Evolutionary conservation across 495 filamentous ascomycete genomes (phyloP), one percentile per base, ranked within the genome.

Genomic region (Penicillium egyptiacum): DNA sequence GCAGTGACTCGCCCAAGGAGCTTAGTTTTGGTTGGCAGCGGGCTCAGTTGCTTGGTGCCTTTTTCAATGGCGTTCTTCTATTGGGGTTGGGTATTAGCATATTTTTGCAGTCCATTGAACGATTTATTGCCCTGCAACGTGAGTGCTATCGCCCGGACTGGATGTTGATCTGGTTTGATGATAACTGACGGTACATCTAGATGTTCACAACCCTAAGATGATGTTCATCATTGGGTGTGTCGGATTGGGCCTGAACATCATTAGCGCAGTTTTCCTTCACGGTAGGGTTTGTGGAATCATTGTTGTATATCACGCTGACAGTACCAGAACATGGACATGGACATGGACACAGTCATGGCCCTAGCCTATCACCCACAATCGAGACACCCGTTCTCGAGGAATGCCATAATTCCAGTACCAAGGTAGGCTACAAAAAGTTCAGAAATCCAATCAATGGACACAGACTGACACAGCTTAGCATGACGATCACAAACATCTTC

Each of bases 31-130:
- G 80, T 16, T 96, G 89, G 89, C 84, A 95, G 68, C 86, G 92
- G 42, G 87, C 90, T 14, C 90, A 93, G 75, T 88, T 94, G 8
- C 80, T 96, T 3, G 92, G 91, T 53, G 92, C 91, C 16, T 86
- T 95, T 59, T 87, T 96, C 75, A 97, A 96, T 64, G 91, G 92
- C 53, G 90, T 95, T 11, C 92, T 97, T 66, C 76, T 97, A 30
- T 85, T 96, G 53, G 91, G 87, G 0, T 80, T 97, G n/a, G 95
- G 91, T 66, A 78, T 96, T n/a, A 90, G 90, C 20, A 92, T 97
- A 62, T 89, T 96, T 60, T 81, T 97, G 46, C 92, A 97, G 70
- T 90, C 92, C 9, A 77, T 96, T 30, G 87, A 90, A 53, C 85
- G 92, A 23, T 88, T 96, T 63, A 75, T 96, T 28, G 63, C 71